Conservation (phyloP, 495 filamentous ascomycete genomes). For the Neurospora sp. region DNA sequence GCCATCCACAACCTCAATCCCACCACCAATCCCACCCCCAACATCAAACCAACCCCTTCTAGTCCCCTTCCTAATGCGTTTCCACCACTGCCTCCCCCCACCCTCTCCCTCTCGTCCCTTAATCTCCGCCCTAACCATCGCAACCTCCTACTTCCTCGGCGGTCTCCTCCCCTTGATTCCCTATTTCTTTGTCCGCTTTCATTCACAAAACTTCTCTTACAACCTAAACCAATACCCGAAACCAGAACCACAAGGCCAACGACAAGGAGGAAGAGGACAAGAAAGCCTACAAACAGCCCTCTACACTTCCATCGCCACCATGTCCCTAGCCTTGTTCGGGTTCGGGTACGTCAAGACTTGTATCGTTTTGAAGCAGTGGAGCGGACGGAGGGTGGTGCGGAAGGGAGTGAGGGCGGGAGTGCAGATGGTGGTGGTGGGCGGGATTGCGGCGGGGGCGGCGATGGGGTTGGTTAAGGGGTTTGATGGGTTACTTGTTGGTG, state of each 20-base stretch:
- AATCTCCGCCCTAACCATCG: not conserved
- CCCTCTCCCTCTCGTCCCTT: not conserved
- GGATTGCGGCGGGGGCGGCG: slow-evolving; percentile 32
- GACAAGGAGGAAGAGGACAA: not conserved
- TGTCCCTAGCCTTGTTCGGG: not conserved
- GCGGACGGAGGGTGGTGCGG: slow-evolving; percentile 10
- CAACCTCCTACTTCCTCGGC: not conserved
- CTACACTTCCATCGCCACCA: not conserved
- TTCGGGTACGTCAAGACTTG: slow-evolving; percentile 46
- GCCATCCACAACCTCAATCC: not conserved
- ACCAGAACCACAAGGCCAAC: not conserved
- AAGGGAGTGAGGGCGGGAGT: slow-evolving; percentile 25
- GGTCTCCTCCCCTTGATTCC: not conserved
- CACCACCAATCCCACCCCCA: not conserved
- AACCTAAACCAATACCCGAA: not conserved
- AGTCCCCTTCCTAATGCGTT: not conserved
- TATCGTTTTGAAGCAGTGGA: slow-evolving; percentile 23
- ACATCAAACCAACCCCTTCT: not conserved
- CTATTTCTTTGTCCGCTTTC: not conserved
- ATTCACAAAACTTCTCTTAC: not conserved
- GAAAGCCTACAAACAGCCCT: not conserved
- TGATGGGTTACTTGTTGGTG: not conserved
- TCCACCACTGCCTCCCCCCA: not conserved
- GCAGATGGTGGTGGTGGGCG: slow-evolving; percentile 33
- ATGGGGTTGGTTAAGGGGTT: slow-evolving; percentile 32